phyloP scores from a whole-genome alignment of 2,329 filamentous ascomycete species.

The Colletotrichum caudatum region DNA sequence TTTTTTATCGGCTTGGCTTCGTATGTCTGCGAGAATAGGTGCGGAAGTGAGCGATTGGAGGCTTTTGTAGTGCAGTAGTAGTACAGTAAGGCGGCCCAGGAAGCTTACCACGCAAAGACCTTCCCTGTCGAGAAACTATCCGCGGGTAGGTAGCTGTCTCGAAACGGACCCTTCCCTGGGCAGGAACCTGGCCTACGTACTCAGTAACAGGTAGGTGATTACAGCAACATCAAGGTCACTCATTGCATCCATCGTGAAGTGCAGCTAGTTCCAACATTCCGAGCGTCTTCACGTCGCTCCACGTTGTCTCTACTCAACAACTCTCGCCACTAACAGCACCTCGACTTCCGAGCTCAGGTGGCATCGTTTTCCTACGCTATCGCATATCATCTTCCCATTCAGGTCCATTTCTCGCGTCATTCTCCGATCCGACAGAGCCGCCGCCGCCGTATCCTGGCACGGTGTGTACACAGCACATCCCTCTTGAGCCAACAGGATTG shows the following conservation, averaged over 20 bases:
- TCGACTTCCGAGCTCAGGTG: neutral
- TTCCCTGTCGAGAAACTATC: neutral
- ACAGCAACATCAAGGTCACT: neutral
- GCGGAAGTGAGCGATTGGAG: neutral
- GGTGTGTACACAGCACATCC: conserved; percentile 19
- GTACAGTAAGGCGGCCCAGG: neutral
- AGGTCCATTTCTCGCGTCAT: conserved; percentile 29
- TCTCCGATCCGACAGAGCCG: conserved; percentile 41
- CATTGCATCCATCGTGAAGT: conserved; percentile 2
- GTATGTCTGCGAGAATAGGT: neutral
- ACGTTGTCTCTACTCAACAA: neutral
- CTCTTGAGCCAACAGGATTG: conserved; percentile 12
- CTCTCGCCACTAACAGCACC: neutral
- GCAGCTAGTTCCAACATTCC: conserved; percentile 6
- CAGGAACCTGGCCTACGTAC: too few relatives aligned
- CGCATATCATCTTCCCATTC: conserved; percentile 34
- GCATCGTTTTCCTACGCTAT: conserved; percentile 20
- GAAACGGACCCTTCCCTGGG: too few relatives aligned
- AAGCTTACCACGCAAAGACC: conserved; percentile 23
- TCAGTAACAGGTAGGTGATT: neutral
- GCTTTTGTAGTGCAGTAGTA: neutral
- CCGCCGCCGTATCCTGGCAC: conserved; percentile 31
- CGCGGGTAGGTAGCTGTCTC: neutral
- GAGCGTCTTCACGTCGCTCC: neutral
- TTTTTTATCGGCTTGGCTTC: conserved; percentile 4